phyloP scores from a whole-genome alignment of 306 rosid genomes.

The Carpinus viminea region DNA sequence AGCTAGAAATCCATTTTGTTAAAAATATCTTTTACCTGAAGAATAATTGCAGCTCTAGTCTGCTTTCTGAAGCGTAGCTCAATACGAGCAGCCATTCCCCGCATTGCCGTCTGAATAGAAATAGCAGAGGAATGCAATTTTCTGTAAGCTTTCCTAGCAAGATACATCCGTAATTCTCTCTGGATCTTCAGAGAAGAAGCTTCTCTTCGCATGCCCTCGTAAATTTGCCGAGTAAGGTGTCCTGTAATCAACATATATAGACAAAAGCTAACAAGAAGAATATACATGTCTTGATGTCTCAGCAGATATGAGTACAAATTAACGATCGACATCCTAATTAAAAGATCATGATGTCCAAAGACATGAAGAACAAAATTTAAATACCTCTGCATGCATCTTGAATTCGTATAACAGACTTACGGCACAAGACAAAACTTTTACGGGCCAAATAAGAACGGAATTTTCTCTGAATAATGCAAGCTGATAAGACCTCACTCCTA shows the following conservation, averaged over 20 bases:
- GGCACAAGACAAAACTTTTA: conserved; percentile 58
- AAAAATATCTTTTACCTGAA: conserved; percentile 62
- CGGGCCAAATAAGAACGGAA: conserved; percentile 85
- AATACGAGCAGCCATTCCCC: conserved; percentile 84
- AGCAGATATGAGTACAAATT: conserved; percentile 1
- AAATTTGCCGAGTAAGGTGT: conserved; percentile 77
- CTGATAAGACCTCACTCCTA: conserved; percentile 93
- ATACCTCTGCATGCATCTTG: conserved; percentile 96
- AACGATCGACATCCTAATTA: too few relatives aligned
- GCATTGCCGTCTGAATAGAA: conserved; percentile 84
- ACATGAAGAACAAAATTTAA: conserved; percentile 23
- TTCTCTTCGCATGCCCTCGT: conserved; percentile 69
- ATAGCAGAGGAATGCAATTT: conserved; percentile 59
- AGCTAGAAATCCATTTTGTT: conserved; percentile 4
- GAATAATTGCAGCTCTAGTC: conserved; percentile 81
- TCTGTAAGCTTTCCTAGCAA: conserved; percentile 74
- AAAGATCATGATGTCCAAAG: conserved; percentile 15
- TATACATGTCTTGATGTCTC: conserved; percentile 13
- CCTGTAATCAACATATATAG: conserved; percentile 51
- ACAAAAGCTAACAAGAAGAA: conserved; percentile 20
- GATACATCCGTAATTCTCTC: conserved; percentile 79
- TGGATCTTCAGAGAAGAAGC: conserved; percentile 82
- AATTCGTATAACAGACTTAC: conserved; percentile 63
- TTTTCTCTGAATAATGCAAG: conserved; percentile 94
- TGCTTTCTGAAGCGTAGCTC: conserved; percentile 84